Base-by-base conservation (phyloP, 345 rosid species). In the Euphorbia lathyris region DNA sequence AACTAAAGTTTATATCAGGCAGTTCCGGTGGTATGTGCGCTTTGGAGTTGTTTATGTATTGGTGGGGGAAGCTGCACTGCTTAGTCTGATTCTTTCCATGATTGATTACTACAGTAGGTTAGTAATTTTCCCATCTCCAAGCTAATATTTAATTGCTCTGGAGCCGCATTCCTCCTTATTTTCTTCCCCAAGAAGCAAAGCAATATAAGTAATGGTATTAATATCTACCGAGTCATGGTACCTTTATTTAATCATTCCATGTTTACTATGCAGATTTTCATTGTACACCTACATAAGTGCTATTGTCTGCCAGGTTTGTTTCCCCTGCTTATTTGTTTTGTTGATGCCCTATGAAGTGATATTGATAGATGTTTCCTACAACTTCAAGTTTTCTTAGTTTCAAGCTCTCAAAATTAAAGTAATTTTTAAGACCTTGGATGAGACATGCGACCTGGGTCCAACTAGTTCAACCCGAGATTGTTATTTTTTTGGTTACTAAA, bases 11-110 rank as follows among this genome's bases (percentile, higher is more conserved):
- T 77, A 77, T 20, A 59, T 72, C 56, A 53, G 63, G 55, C 69
- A 77, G 62, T 72, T 77, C 36, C 77, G 80, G 26, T 77, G 80
- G 80, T 72, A 77, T 48, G 80, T 77, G 30, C 66, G 80, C 20
- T 77, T 77, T 51, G 80, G 80, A 63, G 80, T 77, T 60, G 8
- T 77, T 29, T 77, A 77, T 64, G 77, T 63, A 16, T 26, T 77
- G 65, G 66, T 72, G 29, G 80, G 77, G 63, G 77, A 77, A 68
- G 76, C 74, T 38, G 77, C 70, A 32, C 58, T 77, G 65, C 66
- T 77, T 55, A 77, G 64, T 68, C 47, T 73, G 19, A 50, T 72
- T 36, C 67, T 77, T 11, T 23, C 77, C 29, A 34, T 77, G 70
- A 58, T 50, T 20, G 71, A 26, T 57, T 50, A 58, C 57, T 40